Percentiles rank a stretch among this genome's conserved stretches.
These are phyloP conservation scores for Macrophomina tecta DNA, from an alignment of 2,329 filamentous ascomycete genomes.

Conservation along the genomic window DNA sequence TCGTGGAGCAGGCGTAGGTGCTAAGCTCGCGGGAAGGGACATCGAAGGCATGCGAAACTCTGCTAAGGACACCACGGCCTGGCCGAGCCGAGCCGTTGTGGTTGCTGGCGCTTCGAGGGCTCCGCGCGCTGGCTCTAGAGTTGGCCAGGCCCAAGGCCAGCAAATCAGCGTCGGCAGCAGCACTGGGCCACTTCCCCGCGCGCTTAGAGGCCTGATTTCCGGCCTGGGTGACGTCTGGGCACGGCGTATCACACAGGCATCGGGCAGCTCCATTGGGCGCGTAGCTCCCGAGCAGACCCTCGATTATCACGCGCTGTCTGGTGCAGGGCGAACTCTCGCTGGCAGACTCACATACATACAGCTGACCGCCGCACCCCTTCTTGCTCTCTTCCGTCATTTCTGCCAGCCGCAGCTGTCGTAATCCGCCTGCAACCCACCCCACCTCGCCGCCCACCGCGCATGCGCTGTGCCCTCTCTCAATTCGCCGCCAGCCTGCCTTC, in stretches of 20 bases:
- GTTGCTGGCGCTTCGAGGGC: conserved; percentile 13
- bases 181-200: conserved; percentile 24
- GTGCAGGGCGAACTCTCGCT: background rate
- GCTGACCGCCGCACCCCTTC: conserved; percentile 13
- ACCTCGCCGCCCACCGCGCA: conserved; percentile 8
- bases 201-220: conserved; percentile 14
- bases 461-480: background rate
- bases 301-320: conserved; percentile 20
- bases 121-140: conserved; percentile 5
- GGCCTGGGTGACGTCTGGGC: conserved; percentile 21
- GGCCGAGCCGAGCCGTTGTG: conserved; percentile 19
- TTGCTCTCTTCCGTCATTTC: background rate
- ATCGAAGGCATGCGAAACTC: background rate
- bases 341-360: background rate
- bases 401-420: conserved; percentile 19
- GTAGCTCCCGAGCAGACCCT: background rate
- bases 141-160: conserved; percentile 1
- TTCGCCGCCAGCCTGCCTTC: background rate
- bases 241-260: conserved; percentile 10
- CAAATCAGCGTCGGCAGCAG: conserved; percentile 13
- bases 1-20: background rate
- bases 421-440: conserved; percentile 13
- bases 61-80: conserved; percentile 16
- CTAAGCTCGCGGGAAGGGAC: background rate
- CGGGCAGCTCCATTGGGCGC: conserved; percentile 14